These are phyloP conservation scores for Solanum corneliomulleri DNA, from an alignment of 257 asterid genomes.

Conservation along the genomic window DNA sequence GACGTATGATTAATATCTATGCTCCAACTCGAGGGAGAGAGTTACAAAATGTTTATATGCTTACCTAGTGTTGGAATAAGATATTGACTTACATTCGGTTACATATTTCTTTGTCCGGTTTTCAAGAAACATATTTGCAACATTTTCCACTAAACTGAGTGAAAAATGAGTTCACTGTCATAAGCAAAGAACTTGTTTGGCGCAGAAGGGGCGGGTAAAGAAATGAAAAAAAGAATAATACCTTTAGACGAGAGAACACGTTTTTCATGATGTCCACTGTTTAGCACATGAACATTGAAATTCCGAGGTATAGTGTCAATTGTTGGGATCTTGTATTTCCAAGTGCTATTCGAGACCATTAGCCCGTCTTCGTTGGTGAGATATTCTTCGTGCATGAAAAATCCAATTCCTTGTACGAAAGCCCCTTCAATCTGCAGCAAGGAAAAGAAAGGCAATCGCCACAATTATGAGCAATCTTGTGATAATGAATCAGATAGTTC, in stretches of 20 bases:
- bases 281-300: conserved; percentile 48
- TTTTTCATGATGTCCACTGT: conserved; percentile 46
- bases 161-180: background rate
- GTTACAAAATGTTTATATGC: background rate
- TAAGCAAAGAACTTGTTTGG: background rate
- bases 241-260: conserved; percentile 87
- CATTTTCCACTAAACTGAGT: too few relatives aligned
- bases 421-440: conserved; percentile 71
- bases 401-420: conserved; percentile 78
- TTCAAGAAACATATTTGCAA: background rate
- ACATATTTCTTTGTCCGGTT: background rate
- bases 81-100: background rate
- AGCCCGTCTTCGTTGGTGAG: conserved; percentile 38
- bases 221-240: background rate
- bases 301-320: conserved; percentile 57
- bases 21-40: background rate
- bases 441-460: background rate
- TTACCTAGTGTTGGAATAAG: background rate
- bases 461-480: background rate
- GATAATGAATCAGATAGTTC: background rate
- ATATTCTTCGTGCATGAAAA: conserved; percentile 82
- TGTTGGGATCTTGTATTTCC: conserved; percentile 81
- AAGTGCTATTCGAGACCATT: conserved; percentile 43
- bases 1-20: background rate
- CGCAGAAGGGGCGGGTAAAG: too few relatives aligned